Percentiles rank a stretch among this genome's conserved stretches.
Evolutionary conservation across 2,329 filamentous ascomycete species (phyloP).

Genomic region (Diaporthe citrichinensis): DNA sequence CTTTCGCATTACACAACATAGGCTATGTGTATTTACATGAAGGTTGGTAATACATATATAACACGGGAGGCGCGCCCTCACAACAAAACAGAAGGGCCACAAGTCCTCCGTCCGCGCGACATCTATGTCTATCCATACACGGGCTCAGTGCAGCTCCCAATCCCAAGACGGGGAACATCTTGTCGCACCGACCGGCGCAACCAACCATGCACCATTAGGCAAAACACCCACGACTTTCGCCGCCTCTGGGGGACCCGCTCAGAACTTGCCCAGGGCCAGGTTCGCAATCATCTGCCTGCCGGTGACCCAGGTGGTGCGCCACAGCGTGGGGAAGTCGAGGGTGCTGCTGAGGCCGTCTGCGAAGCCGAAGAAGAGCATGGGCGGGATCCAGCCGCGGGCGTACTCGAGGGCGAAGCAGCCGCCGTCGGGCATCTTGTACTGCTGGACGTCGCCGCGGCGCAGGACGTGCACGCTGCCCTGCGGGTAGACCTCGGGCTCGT

Average conservation of each 20-base stretch:
- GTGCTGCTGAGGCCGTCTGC: conserved; percentile 86
- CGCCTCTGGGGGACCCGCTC: no score
- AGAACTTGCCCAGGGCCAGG: conserved; percentile 79
- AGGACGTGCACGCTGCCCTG: conserved; percentile 81
- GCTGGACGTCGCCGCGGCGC: conserved; percentile 79
- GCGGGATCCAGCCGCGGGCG: conserved; percentile 90
- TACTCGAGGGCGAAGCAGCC: conserved; percentile 87
- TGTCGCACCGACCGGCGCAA: no score
- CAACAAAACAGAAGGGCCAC: neutral
- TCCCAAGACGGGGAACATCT: no score
- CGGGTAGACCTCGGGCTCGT: conserved; percentile 78
- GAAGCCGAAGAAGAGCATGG: conserved; percentile 92
- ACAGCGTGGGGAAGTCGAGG: conserved; percentile 87
- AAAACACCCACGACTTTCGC: no score
- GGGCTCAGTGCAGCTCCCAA: neutral
- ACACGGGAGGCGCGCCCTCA: neutral
- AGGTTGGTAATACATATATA: conserved; percentile 1
- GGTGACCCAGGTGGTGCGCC: conserved; percentile 82
- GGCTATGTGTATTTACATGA: conserved; percentile 17
- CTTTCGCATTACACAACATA: conserved; percentile 1
- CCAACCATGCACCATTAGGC: no score
- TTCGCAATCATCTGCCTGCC: conserved; percentile 83
- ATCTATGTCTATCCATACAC: conserved; percentile 8
- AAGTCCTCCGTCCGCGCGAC: neutral
- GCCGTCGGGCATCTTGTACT: conserved; percentile 82